A percentile compares a stretch with the other conserved stretches of the same genome.
Evolutionary conservation across 2,329 filamentous ascomycete genomes (phyloP).

Genomic region (Fusarium hainanense): DNA sequence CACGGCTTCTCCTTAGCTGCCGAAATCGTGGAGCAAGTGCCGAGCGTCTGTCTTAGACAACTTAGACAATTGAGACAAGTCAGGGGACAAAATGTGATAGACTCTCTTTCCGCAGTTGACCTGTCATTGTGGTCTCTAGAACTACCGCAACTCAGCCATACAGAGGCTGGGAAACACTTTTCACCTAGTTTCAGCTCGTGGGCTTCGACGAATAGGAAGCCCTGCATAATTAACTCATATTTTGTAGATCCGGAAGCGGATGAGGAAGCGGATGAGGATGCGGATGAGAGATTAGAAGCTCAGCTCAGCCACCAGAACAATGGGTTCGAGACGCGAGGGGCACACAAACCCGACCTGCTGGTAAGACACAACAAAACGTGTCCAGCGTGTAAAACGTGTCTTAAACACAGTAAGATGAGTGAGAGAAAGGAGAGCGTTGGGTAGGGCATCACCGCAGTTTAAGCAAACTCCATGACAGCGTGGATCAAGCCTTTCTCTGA

Average conservation of each 20-base stretch:
- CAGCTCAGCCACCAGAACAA: constrained; percentile 18
- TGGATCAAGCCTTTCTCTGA: constrained; percentile 3
- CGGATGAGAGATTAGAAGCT: background rate
- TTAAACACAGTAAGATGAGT: constrained; percentile 12
- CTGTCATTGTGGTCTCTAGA: constrained; percentile 10
- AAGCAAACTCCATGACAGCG: constrained; percentile 16
- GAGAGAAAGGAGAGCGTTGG: background rate
- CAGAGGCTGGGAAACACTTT: background rate
- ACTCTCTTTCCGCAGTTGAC: constrained; percentile 28
- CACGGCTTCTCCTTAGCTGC: constrained; percentile 26
- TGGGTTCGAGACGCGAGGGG: constrained; percentile 19
- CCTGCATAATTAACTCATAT: constrained; percentile 15
- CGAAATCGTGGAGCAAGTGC: constrained; percentile 31
- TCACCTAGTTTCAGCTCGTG: constrained; percentile 1
- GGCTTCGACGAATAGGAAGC: constrained; percentile 1
- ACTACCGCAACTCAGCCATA: constrained; percentile 6
- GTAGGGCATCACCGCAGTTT: background rate
- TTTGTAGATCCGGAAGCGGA: background rate
- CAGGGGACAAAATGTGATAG: constrained; percentile 28
- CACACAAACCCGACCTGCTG: constrained; percentile 3
- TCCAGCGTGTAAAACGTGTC: constrained; percentile 16
- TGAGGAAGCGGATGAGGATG: background rate
- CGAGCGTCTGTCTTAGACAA: constrained; percentile 14
- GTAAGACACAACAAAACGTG: constrained; percentile 28
- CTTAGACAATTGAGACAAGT: constrained; percentile 7